Base-by-base conservation (phyloP, 1,284 basidiomycete genomes). In the Leccinum griseonigrum region DNA sequence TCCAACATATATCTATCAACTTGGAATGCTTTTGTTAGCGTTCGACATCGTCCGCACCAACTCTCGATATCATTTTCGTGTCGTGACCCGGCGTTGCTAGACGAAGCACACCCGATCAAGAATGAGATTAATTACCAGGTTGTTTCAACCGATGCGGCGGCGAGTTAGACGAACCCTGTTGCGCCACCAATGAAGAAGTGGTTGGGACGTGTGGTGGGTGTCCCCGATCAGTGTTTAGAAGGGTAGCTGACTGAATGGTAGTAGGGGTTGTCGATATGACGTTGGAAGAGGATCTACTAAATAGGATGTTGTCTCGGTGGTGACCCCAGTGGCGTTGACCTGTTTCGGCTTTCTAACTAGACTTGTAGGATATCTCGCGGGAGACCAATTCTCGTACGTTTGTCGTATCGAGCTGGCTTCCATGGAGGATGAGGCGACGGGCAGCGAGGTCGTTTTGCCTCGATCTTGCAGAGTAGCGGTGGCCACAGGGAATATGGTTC, bases 301-400 rank as follows among this genome's bases (percentile, higher is more conserved):
- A 78, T 22, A 77, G 79, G 58, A 69, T 73, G 46, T 79, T 22
- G 78, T 67, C 78, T 77, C 22, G 75, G 71, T 57, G 80, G 79
- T 81, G 22, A 22, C 22, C 22, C 22, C 34, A 60, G 74, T 68
- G 3, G 8, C 18, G 18, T 1, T 9, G 28, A 22, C 36, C 9
- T 3, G 29, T 16, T n/a, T 32, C 13, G 28, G 22, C 13, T 46
- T 36, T 59, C 48, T 26, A 28, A 51, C 26, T 8, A 13, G 4
- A 7, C 13, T 16, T 54, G 18, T 63, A 90, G 89, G 86, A 61
- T 89, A 85, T 75, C 70, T 83, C 8, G 71, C 82, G 6, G 86
- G 86, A 0, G 90, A 92, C 67, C 81, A 84, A 63, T 83, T 90
- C 62, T 81, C 80, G 38, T 79, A 85, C 32, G 68, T 81, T 11